These are phyloP conservation scores for Echinosophora koreensis DNA, from an alignment of 306 rosid genomes.

Conservation along the genomic window DNA sequence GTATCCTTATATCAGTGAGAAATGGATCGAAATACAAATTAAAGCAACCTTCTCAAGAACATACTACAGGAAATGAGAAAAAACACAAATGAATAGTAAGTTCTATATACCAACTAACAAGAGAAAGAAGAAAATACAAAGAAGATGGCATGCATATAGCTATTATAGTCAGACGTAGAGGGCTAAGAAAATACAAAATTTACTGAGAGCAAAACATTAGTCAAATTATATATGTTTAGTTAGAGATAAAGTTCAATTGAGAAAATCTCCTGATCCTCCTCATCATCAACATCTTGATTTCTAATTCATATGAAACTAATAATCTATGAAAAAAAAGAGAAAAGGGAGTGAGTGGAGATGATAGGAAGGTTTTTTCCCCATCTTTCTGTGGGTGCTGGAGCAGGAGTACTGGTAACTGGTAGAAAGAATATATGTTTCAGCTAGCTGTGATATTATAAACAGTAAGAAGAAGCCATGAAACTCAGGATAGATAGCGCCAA, in stretches of 20 bases:
- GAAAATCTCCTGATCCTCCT: neutral
- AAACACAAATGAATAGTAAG: neutral
- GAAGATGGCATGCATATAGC: neutral
- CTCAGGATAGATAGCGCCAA: constrained; percentile 92
- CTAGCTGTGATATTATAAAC: neutral
- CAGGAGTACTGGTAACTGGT: neutral
- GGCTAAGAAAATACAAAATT: neutral
- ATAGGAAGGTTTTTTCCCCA: too few species aligned
- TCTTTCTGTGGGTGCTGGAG: too few species aligned
- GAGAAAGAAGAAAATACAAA: neutral
- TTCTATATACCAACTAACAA: neutral
- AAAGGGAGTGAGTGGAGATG: too few species aligned
- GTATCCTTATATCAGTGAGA: too few species aligned
- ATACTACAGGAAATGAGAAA: neutral
- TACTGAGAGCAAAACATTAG: neutral
- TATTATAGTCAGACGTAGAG: neutral
- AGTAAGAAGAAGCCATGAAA: constrained; percentile 74
- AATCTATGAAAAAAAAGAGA: neutral
- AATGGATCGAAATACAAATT: neutral
- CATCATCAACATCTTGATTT: neutral
- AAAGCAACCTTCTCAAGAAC: neutral
- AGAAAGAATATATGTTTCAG: neutral
- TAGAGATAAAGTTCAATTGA: neutral
- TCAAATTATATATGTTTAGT: neutral
- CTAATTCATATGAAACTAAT: neutral